These are phyloP conservation scores for Cryptosporidium ubiquitum DNA, from an alignment of 169 alveolate genomes.

Conservation along the genomic window DNA sequence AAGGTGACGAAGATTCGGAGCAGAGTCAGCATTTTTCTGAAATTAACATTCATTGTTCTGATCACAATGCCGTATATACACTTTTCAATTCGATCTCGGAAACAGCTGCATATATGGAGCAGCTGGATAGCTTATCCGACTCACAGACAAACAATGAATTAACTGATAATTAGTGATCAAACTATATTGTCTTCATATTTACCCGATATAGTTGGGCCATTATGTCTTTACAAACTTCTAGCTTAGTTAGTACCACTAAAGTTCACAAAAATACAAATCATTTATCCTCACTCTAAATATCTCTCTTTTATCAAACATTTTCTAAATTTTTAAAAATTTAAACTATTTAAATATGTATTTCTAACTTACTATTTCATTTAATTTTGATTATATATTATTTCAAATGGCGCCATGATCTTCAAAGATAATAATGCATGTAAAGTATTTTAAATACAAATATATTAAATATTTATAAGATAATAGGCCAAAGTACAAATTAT, in stretches of 20 bases:
- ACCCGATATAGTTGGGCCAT: not conserved
- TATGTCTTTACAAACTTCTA: not conserved
- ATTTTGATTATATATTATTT: not conserved
- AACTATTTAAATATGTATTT: not conserved
- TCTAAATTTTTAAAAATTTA: not conserved
- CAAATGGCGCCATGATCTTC: conserved; percentile 36
- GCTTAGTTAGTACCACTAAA: not conserved
- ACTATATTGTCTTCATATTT: not conserved
- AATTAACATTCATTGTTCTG: conserved; percentile 19
- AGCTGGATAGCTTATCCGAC: not conserved
- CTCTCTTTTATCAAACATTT: not conserved
- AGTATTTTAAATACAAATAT: not conserved
- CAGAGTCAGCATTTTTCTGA: not conserved
- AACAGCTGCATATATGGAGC: conserved; percentile 47
- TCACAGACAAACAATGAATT: not conserved
- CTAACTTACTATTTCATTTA: not conserved
- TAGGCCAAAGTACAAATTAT: not conserved
- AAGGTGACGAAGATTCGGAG: conserved; percentile 6
- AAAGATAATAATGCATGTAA: not conserved
- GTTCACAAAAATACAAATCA: too few species aligned
- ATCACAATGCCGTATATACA: not conserved
- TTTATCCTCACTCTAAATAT: too few species aligned
- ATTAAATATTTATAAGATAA: not conserved
- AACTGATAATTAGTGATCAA: not conserved
- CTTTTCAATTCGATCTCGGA: conserved; percentile 43